Conservation (phyloP, 352 stramenopile genomes). For the Pythium sukuiense region DNA sequence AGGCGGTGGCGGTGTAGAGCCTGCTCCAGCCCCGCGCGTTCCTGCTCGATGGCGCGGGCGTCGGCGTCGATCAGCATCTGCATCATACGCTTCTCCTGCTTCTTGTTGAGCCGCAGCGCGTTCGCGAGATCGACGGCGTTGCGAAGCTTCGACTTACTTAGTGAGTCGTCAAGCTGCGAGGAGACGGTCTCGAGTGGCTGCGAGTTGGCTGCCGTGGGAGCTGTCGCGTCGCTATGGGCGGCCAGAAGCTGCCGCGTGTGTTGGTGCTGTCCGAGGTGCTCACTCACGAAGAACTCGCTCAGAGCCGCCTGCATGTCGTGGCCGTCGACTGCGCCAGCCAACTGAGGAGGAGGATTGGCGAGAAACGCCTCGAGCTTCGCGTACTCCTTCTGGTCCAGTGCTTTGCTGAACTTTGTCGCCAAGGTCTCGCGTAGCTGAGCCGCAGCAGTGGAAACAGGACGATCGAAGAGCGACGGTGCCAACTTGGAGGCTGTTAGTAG, state of each 20-base stretch:
- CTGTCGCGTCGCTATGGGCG: neutral
- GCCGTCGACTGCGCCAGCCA: slow-evolving; percentile 26
- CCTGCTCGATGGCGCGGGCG: slow-evolving; percentile 53
- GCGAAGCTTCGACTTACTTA: slow-evolving; percentile 66
- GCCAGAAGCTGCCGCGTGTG: slow-evolving; percentile 12
- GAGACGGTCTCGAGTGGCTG: slow-evolving; percentile 17
- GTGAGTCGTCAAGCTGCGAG: slow-evolving; percentile 45
- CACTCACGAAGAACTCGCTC: slow-evolving; percentile 21
- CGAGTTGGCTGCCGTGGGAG: neutral
- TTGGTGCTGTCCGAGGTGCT: slow-evolving; percentile 20
- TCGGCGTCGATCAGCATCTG: slow-evolving; percentile 71
- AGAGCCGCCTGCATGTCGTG: slow-evolving; percentile 36
- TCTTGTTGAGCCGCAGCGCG: slow-evolving; percentile 40
- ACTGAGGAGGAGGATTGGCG: slow-evolving; percentile 29
- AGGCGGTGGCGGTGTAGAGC: slow-evolving; percentile 59
- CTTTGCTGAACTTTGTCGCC: slow-evolving; percentile 35
- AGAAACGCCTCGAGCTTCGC: slow-evolving; percentile 51
- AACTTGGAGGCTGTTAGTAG: slow-evolving; percentile 1
- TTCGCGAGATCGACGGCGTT: slow-evolving; percentile 73
- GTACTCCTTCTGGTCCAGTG: slow-evolving; percentile 17
- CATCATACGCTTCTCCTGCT: slow-evolving; percentile 68
- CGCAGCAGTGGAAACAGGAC: slow-evolving; percentile 9
- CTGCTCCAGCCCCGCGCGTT: slow-evolving; percentile 57
- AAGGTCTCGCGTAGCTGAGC: slow-evolving; percentile 17
- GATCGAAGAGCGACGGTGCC: neutral